Evolutionary conservation across 805 yeast genomes (phyloP).

Genomic region (Candida hungchunana): DNA sequence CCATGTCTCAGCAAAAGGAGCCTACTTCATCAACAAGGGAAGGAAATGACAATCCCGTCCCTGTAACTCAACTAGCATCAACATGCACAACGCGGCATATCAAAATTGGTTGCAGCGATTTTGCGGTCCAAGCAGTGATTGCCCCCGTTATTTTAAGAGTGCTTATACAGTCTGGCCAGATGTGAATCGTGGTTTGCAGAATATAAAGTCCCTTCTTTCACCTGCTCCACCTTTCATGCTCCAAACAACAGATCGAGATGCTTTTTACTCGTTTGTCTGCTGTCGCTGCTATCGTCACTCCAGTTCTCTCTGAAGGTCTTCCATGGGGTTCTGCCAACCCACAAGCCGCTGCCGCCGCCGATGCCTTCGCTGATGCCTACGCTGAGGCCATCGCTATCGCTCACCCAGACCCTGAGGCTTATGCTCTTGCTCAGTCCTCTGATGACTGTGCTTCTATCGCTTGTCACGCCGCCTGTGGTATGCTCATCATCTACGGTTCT

Average conservation of each 20-base stretch:
- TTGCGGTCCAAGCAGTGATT: background rate
- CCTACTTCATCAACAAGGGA: background rate
- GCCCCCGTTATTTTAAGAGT: background rate
- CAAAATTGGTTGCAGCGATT: background rate
- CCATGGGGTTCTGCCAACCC: slow-evolving; percentile 22
- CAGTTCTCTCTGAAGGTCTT: slow-evolving; percentile 11
- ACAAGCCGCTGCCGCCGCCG: slow-evolving; percentile 19
- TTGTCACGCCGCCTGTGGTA: slow-evolving; percentile 34
- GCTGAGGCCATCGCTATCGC: slow-evolving; percentile 21
- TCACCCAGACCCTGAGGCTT: slow-evolving; percentile 22
- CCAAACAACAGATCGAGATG: background rate
- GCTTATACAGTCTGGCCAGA: background rate
- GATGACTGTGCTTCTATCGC: slow-evolving; percentile 28
- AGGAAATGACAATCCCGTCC: background rate
- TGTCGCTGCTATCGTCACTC: slow-evolving; percentile 3
- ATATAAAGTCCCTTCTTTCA: too few relatives aligned
- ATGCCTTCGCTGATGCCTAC: slow-evolving; percentile 20
- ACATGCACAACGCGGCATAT: too few relatives aligned
- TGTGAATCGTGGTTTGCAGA: too few relatives aligned
- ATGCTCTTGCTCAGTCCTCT: slow-evolving; percentile 20
- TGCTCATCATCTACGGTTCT: slow-evolving; percentile 30
- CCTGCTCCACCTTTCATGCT: background rate
- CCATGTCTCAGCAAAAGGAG: too few relatives aligned
- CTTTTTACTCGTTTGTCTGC: slow-evolving; percentile 11
- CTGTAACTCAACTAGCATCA: too few relatives aligned